Conservation (phyloP, 2,329 filamentous ascomycete genomes). For the Cercospora sp. region DNA sequence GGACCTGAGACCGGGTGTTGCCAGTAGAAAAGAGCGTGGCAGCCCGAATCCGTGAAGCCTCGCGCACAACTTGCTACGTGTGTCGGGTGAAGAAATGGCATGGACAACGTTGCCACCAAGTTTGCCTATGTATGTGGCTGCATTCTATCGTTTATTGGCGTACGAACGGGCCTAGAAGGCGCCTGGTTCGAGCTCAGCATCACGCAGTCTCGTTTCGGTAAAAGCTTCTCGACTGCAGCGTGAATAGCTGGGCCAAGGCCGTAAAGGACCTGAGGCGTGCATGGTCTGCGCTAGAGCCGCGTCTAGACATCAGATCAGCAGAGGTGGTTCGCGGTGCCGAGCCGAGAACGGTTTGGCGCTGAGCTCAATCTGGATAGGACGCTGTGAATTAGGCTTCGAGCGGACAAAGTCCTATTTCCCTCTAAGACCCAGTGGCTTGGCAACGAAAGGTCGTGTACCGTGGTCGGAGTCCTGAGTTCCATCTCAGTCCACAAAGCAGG, state of each 20-base stretch:
- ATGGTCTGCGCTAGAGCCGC: background rate
- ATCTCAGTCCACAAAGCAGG: background rate
- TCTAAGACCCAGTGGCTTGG: background rate
- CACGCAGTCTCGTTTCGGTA: background rate
- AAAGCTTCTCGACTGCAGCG: background rate
- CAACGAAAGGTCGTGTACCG: background rate
- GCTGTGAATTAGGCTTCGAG: background rate
- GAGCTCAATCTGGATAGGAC: background rate
- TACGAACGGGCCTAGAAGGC: background rate
- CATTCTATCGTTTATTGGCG: background rate
- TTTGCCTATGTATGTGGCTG: background rate
- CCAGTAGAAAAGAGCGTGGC: too few species aligned
- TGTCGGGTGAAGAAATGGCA: too few species aligned
- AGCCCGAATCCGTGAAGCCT: background rate
- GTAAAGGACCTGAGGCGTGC: background rate
- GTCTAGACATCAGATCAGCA: background rate
- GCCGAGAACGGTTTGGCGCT: background rate
- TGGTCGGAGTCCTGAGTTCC: background rate
- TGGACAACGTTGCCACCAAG: background rate
- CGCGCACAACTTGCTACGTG: too few species aligned
- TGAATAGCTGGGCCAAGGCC: background rate
- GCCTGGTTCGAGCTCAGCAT: conserved; percentile 1
- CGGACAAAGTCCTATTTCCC: background rate
- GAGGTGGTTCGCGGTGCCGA: background rate
- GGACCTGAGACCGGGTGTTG: too few species aligned